Evolutionary conservation across 306 rosid species (phyloP).

Genomic region (Vigna reflexopilosa): DNA sequence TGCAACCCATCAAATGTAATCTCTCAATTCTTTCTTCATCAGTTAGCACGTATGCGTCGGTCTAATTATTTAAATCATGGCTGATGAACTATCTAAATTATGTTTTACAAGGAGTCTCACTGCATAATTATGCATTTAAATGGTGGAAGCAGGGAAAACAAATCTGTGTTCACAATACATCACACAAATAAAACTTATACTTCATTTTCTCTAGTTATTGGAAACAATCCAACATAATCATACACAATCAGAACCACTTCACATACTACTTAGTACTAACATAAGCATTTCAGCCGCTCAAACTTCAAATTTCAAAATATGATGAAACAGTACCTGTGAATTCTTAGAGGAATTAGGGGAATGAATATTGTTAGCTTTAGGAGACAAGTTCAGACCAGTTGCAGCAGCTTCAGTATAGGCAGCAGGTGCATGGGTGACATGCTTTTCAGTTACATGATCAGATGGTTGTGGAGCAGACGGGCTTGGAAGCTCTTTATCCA

Average conservation of each 20-base stretch:
- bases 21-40: not conserved
- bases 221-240: constrained; percentile 9
- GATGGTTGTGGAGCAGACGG: constrained; percentile 62
- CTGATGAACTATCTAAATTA: constrained; percentile 10
- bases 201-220: constrained; percentile 23
- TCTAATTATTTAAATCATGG: constrained; percentile 35
- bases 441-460: constrained; percentile 62
- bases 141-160: constrained; percentile 9
- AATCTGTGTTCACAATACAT: constrained; percentile 25
- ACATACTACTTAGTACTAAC: constrained; percentile 28
- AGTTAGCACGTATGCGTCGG: constrained; percentile 21
- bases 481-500: constrained; percentile 52
- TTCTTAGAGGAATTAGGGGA: constrained; percentile 66
- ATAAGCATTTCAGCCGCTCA: constrained; percentile 5
- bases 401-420: constrained; percentile 57
- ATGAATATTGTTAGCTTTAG: constrained; percentile 47
- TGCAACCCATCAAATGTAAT: constrained; percentile 1
- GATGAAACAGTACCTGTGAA: constrained; percentile 52
- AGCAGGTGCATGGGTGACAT: constrained; percentile 43
- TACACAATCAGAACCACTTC: constrained; percentile 5
- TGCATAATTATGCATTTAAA: constrained; percentile 16
- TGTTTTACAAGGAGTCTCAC: constrained; percentile 13
- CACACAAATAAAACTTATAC: constrained; percentile 22
- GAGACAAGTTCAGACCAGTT: constrained; percentile 48
- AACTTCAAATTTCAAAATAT: constrained; percentile 20